Evolutionary conservation across 1,284 basidiomycete species (phyloP).

Genomic region (Naganishia albida): DNA sequence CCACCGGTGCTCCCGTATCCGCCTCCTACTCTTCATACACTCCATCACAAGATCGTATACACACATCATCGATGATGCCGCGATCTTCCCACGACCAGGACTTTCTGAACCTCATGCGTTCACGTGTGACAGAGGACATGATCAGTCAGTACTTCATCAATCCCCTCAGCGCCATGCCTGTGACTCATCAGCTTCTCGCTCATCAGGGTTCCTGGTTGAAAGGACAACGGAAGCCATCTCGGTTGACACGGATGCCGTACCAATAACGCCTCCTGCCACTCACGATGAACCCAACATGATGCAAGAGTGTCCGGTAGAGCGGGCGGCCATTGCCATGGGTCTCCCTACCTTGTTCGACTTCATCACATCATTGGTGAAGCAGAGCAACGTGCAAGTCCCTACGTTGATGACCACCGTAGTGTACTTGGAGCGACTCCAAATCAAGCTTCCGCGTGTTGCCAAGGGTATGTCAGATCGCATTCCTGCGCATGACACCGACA

Average conservation of each 20-base stretch:
- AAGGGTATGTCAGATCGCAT: conserved; percentile 66
- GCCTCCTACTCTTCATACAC: conserved; percentile 25
- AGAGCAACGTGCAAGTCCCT: conserved; percentile 86
- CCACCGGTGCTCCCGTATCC: conserved; percentile 23
- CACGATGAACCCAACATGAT: conserved; percentile 8
- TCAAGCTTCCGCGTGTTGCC: conserved; percentile 77
- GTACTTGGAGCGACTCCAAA: conserved; percentile 83
- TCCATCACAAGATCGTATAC: conserved; percentile 31
- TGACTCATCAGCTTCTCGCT: background rate
- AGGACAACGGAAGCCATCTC: conserved; percentile 26
- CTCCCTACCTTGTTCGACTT: conserved; percentile 79
- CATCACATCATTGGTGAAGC: conserved; percentile 77
- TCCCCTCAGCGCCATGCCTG: background rate
- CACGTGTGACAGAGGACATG: conserved; percentile 30
- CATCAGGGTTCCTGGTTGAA: conserved; percentile 29
- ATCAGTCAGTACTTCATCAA: conserved; percentile 22
- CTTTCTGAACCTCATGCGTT: conserved; percentile 32
- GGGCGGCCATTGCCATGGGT: conserved; percentile 31
- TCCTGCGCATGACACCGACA: background rate
- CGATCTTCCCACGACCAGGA: conserved; percentile 34
- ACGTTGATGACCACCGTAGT: conserved; percentile 92
- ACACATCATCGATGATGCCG: conserved; percentile 34
- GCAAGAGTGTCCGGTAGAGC: conserved; percentile 30
- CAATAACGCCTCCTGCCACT: conserved; percentile 26
- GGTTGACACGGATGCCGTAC: conserved; percentile 23